Percentiles rank a stretch among this genome's conserved stretches.
Conservation (phyloP, 78 protist genomes). For the Creolimax fragrantissima region DNA sequence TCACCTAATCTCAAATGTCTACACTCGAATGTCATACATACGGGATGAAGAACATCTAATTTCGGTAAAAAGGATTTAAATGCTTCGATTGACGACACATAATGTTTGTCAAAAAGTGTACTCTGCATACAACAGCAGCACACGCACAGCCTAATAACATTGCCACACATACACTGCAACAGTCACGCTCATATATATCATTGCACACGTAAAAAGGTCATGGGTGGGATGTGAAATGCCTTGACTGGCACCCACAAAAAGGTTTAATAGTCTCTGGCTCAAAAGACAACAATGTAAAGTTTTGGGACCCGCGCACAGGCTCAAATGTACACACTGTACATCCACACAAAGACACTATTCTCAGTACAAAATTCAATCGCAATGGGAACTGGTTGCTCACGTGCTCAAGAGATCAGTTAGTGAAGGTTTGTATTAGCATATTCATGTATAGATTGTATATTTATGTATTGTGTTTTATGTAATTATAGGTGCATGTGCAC, state of each 20-base stretch:
- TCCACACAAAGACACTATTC: slow-evolving; percentile 67
- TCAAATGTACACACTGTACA: not conserved
- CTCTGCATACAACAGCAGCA: too few relatives aligned
- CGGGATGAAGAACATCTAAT: too few relatives aligned
- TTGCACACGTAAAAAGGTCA: slow-evolving; percentile 61
- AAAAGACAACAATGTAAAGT: slow-evolving; percentile 64
- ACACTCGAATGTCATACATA: too few relatives aligned
- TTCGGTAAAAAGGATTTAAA: too few relatives aligned
- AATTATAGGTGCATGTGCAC: slow-evolving; percentile 23
- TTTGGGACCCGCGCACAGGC: slow-evolving; percentile 82
- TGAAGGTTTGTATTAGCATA: not conserved
- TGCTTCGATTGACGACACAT: too few relatives aligned
- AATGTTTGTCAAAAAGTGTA: too few relatives aligned
- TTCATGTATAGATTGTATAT: not conserved
- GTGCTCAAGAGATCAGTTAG: slow-evolving; percentile 58
- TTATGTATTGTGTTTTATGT: not conserved
- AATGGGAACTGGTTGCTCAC: slow-evolving; percentile 79
- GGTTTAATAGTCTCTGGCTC: slow-evolving; percentile 71
- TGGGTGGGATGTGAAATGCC: slow-evolving; percentile 80
- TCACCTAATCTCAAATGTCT: too few relatives aligned
- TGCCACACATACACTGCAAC: too few relatives aligned
- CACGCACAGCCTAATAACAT: too few relatives aligned
- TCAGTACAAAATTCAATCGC: slow-evolving; percentile 50
- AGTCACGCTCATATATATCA: not conserved
- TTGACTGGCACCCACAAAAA: slow-evolving; percentile 83